Conservation (phyloP, 805 yeast species). For the Metschnikowia hibisci region DNA sequence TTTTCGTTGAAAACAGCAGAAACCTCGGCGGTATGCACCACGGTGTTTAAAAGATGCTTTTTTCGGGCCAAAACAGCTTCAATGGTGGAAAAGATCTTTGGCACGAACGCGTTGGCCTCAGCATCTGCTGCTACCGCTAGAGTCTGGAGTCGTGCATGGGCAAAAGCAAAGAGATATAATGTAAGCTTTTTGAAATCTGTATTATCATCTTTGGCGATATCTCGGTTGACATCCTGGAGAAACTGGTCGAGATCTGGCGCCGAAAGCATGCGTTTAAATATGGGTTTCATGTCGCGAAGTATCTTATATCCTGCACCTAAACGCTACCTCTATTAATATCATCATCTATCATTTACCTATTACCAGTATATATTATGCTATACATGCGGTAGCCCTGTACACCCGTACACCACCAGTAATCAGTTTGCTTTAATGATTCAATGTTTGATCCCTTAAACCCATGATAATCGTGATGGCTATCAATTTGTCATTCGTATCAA, state of each 20-base stretch:
- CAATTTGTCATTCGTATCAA: not conserved
- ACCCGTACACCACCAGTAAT: not conserved
- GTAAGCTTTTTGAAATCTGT: constrained; percentile 36
- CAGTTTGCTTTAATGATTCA: not conserved
- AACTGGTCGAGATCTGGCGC: constrained; percentile 29
- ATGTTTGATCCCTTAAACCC: not conserved
- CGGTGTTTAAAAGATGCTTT: constrained; percentile 23
- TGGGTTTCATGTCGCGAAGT: constrained; percentile 8
- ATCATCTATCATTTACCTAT: too few relatives aligned
- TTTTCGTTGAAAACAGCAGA: constrained; percentile 1
- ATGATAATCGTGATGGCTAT: not conserved
- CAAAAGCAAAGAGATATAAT: constrained; percentile 32
- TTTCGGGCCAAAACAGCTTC: constrained; percentile 33
- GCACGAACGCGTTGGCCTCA: constrained; percentile 15
- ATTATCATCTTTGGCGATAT: constrained; percentile 23
- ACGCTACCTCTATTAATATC: not conserved
- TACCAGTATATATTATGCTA: too few relatives aligned
- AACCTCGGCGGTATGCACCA: constrained; percentile 18
- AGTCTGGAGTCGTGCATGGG: constrained; percentile 22
- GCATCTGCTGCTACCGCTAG: constrained; percentile 2
- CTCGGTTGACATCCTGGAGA: constrained; percentile 31
- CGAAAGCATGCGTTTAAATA: constrained; percentile 20
- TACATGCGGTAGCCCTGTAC: not conserved
- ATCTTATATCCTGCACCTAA: not conserved
- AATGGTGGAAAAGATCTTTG: constrained; percentile 26